phyloP scores from a whole-genome alignment of 306 rosid species.

The Vicia villosa region DNA sequence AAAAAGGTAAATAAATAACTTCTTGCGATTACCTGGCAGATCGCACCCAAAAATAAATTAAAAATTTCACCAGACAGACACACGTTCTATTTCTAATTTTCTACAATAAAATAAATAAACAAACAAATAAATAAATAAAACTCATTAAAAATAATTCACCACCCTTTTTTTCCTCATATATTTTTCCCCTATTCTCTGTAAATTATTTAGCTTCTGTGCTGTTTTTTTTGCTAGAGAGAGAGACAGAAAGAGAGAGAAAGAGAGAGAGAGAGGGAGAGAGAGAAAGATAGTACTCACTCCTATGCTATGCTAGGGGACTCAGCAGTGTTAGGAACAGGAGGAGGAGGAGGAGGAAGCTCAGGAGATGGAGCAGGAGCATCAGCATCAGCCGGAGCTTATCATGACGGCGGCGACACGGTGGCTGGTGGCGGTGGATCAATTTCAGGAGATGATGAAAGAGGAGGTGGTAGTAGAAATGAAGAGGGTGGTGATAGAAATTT shows the following conservation, averaged over 20 bases:
- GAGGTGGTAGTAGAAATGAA: slow-evolving; percentile 39
- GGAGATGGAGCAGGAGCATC: slow-evolving; percentile 40
- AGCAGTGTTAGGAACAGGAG: slow-evolving; percentile 49
- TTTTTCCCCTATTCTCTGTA: slow-evolving; percentile 47
- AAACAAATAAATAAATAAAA: slow-evolving; percentile 26
- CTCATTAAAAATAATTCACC: slow-evolving; percentile 74
- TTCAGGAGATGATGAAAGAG: slow-evolving; percentile 71
- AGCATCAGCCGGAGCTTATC: slow-evolving; percentile 29
- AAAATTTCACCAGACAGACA: slow-evolving; percentile 53
- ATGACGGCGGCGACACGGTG: slow-evolving; percentile 30
- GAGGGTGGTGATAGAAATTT: slow-evolving; percentile 61
- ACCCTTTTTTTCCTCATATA: slow-evolving; percentile 37
- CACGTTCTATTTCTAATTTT: slow-evolving; percentile 26
- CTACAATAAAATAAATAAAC: slow-evolving; percentile 41
- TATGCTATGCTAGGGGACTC: slow-evolving; percentile 80
- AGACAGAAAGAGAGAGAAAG: slow-evolving; percentile 3
- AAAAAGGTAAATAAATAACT: slow-evolving; percentile 29
- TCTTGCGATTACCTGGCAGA: slow-evolving; percentile 78
- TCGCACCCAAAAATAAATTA: slow-evolving; percentile 72
- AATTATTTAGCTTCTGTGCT: slow-evolving; percentile 51
- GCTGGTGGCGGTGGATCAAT: slow-evolving; percentile 50
- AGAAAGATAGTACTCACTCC: slow-evolving; percentile 38
- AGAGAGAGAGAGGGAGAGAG: background rate
- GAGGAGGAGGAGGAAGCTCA: slow-evolving; percentile 49
- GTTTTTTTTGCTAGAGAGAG: slow-evolving; percentile 13